Conservation (phyloP, 2,329 filamentous ascomycete genomes). For the Graphium sp. region DNA sequence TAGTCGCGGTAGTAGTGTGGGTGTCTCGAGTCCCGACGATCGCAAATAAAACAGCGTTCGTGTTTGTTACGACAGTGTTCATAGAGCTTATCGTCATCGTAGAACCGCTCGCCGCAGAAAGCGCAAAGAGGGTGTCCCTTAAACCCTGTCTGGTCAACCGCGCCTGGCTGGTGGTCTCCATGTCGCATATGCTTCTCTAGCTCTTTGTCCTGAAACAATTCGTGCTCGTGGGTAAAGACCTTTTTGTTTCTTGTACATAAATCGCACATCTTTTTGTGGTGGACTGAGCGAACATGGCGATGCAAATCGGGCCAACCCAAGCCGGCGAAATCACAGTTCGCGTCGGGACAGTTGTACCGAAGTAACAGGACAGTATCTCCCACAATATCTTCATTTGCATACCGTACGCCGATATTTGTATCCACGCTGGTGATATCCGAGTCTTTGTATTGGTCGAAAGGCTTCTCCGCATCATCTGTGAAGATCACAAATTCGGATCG, state of each 20-base stretch:
- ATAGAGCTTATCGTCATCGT: conserved; percentile 89
- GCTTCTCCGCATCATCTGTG: conserved; percentile 67
- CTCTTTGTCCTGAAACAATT: conserved; percentile 69
- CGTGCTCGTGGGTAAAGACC: conserved; percentile 95
- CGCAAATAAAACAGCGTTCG: conserved; percentile 89
- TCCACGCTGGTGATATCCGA: conserved; percentile 64
- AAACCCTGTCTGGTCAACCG: conserved; percentile 86
- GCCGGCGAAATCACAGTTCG: conserved; percentile 65
- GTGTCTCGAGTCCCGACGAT: conserved; percentile 48
- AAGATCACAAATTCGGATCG: conserved; percentile 76
- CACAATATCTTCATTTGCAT: conserved; percentile 75
- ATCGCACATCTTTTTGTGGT: conserved; percentile 83
- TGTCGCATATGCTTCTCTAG: conserved; percentile 76
- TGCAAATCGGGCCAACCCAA: conserved; percentile 41
- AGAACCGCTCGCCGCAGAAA: conserved; percentile 85
- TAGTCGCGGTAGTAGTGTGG: conserved; percentile 91
- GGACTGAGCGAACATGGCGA: conserved; percentile 65
- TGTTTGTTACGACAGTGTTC: conserved; percentile 87
- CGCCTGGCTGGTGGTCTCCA: conserved; percentile 81
- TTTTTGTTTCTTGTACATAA: conserved; percentile 89
- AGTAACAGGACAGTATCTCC: conserved; percentile 80
- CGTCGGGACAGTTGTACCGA: conserved; percentile 87
- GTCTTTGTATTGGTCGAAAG: conserved; percentile 66
- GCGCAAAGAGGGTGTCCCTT: conserved; percentile 88
- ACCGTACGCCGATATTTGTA: conserved; percentile 78